These are phyloP conservation scores for Rosa chinensis DNA, from an alignment of 306 rosid species.

Conservation along the genomic window DNA sequence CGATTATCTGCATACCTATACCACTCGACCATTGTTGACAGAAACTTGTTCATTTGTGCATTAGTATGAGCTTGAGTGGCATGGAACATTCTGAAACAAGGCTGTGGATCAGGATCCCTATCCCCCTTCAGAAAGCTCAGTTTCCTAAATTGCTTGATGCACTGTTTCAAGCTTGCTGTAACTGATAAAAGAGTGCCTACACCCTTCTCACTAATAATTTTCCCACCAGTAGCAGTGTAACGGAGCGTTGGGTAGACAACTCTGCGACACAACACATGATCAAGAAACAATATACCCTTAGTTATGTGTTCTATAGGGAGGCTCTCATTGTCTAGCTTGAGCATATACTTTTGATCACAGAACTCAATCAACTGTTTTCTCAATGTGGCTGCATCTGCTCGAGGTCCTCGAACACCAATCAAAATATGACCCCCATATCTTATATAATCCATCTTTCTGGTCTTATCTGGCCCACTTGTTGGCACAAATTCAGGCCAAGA, in stretches of 20 bases:
- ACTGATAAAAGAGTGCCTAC: conserved; percentile 95
- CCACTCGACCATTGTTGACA: conserved; percentile 91
- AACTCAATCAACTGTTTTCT: conserved; percentile 90
- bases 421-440: conserved; percentile 88
- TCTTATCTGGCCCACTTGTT: conserved; percentile 96
- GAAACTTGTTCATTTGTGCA: conserved; percentile 95
- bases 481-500: conserved; percentile 99
- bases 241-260: conserved; percentile 95
- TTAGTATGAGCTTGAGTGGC: conserved; percentile 98
- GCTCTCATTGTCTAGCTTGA: conserved; percentile 89
- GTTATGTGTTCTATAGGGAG: conserved; percentile 97
- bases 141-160: conserved; percentile 88
- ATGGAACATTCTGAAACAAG: conserved; percentile 97
- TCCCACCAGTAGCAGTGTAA: conserved; percentile 92
- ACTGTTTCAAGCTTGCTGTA: conserved; percentile 89
- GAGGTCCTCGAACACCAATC: conserved; percentile 87
- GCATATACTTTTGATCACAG: conserved; percentile 86
- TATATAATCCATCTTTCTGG: conserved; percentile 85
- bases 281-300: conserved; percentile 94
- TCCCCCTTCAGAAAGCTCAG: conserved; percentile 87
- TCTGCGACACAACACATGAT: conserved; percentile 87
- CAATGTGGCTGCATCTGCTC: conserved; percentile 79
- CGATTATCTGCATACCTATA: conserved; percentile 92
- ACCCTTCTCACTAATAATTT: conserved; percentile 94
- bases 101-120: conserved; percentile 95